A percentile compares a stretch with the other conserved stretches of the same genome.
phyloP scores from a whole-genome alignment of 768 basidiomycete genomes.

The Suillus discolor region DNA sequence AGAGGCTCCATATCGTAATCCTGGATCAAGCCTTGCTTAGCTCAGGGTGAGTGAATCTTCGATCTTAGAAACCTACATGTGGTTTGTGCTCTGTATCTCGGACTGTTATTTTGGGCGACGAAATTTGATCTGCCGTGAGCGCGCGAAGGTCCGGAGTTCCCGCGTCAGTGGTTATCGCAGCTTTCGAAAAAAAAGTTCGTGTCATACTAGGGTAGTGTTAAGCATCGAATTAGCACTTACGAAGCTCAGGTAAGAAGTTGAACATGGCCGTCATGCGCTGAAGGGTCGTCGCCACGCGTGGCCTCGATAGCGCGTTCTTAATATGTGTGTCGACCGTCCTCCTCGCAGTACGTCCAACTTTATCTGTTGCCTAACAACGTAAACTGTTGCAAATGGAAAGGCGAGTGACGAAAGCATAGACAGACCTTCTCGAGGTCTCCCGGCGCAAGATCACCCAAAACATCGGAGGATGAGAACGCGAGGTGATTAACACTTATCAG shows the following conservation, averaged over 20 bases:
- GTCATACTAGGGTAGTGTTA: conserved; percentile 9
- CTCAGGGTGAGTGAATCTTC: conserved; percentile 2
- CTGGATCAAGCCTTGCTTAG: conserved; percentile 5
- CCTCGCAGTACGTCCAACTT: conserved; percentile 67
- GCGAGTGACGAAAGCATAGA: conserved; percentile 2
- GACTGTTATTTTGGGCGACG: conserved; percentile 17
- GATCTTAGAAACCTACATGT: conserved; percentile 22
- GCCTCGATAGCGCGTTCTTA: conserved; percentile 69
- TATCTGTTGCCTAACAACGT: conserved; percentile 61
- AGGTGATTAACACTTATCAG: conserved; percentile 72
- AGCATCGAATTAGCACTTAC: conserved; percentile 44
- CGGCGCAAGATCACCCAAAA: conserved; percentile 56
- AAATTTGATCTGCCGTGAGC: conserved; percentile 13
- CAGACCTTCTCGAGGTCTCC: conserved; percentile 68
- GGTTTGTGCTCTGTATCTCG: conserved; percentile 5
- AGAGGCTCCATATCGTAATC: conserved; percentile 10
- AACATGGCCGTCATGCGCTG: conserved; percentile 73
- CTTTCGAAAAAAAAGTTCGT: conserved; percentile 37
- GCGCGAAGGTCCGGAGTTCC: conserved; percentile 47
- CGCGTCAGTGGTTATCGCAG: conserved; percentile 49
- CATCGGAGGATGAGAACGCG: conserved; percentile 62
- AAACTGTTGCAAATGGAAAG: conserved; percentile 12
- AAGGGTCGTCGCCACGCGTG: conserved; percentile 66
- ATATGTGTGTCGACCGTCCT: conserved; percentile 71
- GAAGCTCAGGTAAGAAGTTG: conserved; percentile 65